Evolutionary conservation across 2,329 filamentous ascomycete species (phyloP), one percentile per base, ranked within the genome.

Genomic region (Neonectria faginata): DNA sequence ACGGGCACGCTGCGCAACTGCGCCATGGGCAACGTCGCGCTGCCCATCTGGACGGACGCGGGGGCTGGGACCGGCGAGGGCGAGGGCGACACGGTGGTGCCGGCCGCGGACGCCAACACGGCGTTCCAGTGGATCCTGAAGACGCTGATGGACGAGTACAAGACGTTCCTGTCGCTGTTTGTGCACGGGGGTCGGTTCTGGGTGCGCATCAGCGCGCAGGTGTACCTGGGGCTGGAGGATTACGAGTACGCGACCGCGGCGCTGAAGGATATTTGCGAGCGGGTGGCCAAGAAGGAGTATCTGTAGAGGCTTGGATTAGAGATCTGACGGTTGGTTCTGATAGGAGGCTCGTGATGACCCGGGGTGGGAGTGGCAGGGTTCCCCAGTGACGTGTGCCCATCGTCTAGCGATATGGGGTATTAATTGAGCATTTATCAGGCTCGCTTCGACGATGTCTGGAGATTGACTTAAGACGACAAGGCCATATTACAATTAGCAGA

Each of bases 181-280:
- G 78, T 84, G 9, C 88, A 94, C 69, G 83, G 79, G 0, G 85
- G 85, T 0, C 83, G 83, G 57, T 86, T 90, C 76, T 97, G 91
- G 91, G 83, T 85, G 0, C 82, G 95, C 53, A 74, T 97, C 52
- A 94, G 91, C 75, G 92, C 88, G 14, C 94, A 97, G 82, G 86
- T 96, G 0, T 98, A 96, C 76, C 79, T 97, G n/a, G 92, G 93
- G 27, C 76, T 90, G 68, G 83, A 84, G 12, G 94, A 97, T 77
- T 97, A 96, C 74, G 87, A 91, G 75, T 92, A 87, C 86, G 85
- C 86, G 4, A 92, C 84, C 0, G 75, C 82, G 55, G 80, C 85
- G 9, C 77, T 96, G 72, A 85, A 86, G 74, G 78, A 81, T 41
- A 50, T 87, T 14, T 80, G 79, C 60, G 74, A 77, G 56, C 77